Conservation (phyloP, 2,329 filamentous ascomycete species). For the Chaetomiaceae sp. region DNA sequence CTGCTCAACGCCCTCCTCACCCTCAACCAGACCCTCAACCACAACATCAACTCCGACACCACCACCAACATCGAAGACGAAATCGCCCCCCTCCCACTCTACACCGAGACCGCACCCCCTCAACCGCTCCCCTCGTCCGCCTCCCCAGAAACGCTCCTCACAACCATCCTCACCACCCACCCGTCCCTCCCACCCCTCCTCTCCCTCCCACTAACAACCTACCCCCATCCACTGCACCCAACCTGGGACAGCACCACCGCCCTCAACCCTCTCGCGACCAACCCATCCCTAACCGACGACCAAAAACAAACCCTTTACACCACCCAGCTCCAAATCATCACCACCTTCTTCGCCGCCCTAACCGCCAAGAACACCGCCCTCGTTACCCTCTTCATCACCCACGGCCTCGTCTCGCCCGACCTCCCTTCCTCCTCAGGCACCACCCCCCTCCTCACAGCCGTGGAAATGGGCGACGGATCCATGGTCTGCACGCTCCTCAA, state of each 20-base stretch:
- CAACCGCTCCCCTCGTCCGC: not conserved
- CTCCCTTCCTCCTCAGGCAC: slow-evolving; percentile 27
- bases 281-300: not conserved
- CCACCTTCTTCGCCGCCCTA: slow-evolving; percentile 32
- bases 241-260: not conserved
- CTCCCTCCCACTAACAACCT: slow-evolving; percentile 23
- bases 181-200: slow-evolving; percentile 13
- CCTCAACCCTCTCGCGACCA: not conserved
- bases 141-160: not conserved
- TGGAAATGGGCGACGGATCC: slow-evolving; percentile 28
- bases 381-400: slow-evolving; percentile 30
- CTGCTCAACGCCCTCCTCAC: not conserved
- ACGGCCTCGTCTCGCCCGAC: slow-evolving; percentile 38
- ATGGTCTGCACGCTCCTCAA: slow-evolving; percentile 34
- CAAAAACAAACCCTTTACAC: not conserved
- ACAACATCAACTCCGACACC: not conserved
- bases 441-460: slow-evolving; percentile 37
- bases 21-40: not conserved
- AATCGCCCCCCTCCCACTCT: slow-evolving; percentile 17
- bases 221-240: not conserved
- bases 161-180: slow-evolving; percentile 6
- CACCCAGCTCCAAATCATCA: slow-evolving; percentile 28
- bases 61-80: slow-evolving; percentile 8
- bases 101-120: slow-evolving; percentile 14
- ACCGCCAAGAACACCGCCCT: slow-evolving; percentile 27